Conservation (phyloP, 2,329 filamentous ascomycete species). For the Rhynchosporium agropyri region DNA sequence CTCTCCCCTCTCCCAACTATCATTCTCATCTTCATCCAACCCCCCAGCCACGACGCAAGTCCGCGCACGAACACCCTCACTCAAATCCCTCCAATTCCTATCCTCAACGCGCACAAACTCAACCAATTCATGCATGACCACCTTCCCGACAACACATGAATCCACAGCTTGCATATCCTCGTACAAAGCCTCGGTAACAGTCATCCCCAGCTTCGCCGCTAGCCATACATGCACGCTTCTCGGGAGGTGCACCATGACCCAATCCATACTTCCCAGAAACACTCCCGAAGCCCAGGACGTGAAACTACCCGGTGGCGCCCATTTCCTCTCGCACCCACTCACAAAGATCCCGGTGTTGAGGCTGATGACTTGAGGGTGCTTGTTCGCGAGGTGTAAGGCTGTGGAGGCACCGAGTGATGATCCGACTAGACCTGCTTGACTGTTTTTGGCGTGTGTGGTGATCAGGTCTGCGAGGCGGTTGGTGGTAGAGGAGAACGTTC, state of each 20-base stretch:
- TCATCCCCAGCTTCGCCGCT: neutral
- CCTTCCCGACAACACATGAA: neutral
- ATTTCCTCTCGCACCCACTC: constrained; percentile 8
- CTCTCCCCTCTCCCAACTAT: constrained; percentile 6
- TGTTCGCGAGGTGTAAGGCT: constrained; percentile 5
- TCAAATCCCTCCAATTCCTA: constrained; percentile 5
- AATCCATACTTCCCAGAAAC: neutral
- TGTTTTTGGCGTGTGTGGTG: neutral
- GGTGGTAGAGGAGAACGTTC: neutral
- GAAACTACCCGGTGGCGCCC: neutral
- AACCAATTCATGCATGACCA: neutral
- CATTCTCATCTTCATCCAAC: neutral
- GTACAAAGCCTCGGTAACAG: neutral
- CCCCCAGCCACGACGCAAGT: constrained; percentile 14
- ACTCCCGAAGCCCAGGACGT: constrained; percentile 6
- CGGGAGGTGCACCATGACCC: constrained; percentile 5
- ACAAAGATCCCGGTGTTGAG: constrained; percentile 11
- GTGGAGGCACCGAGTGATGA: neutral
- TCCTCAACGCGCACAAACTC: neutral
- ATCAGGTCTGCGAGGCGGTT: neutral
- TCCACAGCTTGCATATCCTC: constrained; percentile 12
- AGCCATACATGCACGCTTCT: neutral
- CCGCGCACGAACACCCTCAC: neutral
- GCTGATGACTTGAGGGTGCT: constrained; percentile 14
- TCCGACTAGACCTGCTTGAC: neutral